phyloP scores from a whole-genome alignment of 768 basidiomycete species.

The Jaapia argillacea region DNA sequence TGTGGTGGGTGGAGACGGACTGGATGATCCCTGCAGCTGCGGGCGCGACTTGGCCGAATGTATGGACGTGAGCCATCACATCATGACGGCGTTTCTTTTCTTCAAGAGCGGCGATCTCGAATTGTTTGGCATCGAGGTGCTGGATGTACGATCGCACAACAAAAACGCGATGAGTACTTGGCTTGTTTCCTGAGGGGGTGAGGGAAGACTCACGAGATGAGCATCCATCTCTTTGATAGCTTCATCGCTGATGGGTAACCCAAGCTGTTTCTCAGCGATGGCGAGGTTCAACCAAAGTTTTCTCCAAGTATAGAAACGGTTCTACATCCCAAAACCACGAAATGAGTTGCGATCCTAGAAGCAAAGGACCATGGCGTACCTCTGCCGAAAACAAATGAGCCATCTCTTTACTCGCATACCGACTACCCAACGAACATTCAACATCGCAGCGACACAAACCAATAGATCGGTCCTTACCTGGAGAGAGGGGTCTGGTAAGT shows the following conservation, averaged over 20 bases:
- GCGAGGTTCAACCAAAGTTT: conserved; percentile 94
- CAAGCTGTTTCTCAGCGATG: conserved; percentile 92
- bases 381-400: conserved; percentile 91
- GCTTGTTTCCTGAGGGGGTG: not conserved
- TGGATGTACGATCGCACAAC: conserved; percentile 26
- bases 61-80: conserved; percentile 99
- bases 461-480: conserved; percentile 34
- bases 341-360: not conserved
- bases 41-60: conserved; percentile 88
- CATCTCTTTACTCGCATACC: conserved; percentile 99
- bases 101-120: conserved; percentile 83
- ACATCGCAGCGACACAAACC: not conserved
- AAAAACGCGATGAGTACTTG: conserved; percentile 4
- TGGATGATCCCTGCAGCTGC: conserved; percentile 96
- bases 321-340: conserved; percentile 34
- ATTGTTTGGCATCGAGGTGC: conserved; percentile 83
- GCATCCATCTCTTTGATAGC: conserved; percentile 92
- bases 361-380: conserved; percentile 32
- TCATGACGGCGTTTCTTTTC: conserved; percentile 98
- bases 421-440: conserved; percentile 36
- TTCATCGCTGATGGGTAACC: conserved; percentile 78
- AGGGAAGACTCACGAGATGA: conserved; percentile 57
- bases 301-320: conserved; percentile 92
- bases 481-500: conserved; percentile 77
- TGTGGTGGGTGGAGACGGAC: conserved; percentile 29